These are phyloP conservation scores for Haplographium delicatum DNA, from an alignment of 495 filamentous ascomycete species.

Conservation along the genomic window DNA sequence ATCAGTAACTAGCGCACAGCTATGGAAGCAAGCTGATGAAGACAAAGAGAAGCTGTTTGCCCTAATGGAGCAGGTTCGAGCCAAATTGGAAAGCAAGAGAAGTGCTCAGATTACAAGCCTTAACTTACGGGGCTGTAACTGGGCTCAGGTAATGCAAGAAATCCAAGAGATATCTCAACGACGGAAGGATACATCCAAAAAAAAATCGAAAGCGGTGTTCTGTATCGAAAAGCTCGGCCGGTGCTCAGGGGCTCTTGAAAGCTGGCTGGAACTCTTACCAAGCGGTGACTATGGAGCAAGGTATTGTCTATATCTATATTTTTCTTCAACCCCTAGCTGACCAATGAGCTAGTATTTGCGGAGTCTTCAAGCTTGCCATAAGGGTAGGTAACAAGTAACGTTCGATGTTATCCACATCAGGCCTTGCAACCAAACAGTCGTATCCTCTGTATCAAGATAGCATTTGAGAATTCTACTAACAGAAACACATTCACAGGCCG, in stretches of 20 bases:
- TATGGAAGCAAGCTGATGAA: conserved; percentile 1
- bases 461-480: background rate
- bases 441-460: background rate
- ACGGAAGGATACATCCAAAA: background rate
- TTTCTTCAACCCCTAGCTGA: background rate
- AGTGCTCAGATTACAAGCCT: background rate
- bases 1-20: background rate
- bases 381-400: background rate
- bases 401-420: background rate
- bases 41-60: conserved; percentile 3
- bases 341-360: background rate
- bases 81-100: background rate
- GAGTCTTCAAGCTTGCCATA: conserved; percentile 3
- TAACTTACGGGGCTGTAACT: background rate
- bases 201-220: background rate
- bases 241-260: background rate
- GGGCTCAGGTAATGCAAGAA: background rate
- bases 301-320: background rate
- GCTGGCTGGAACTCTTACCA: background rate
- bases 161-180: background rate
- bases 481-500: background rate
- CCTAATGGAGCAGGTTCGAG: background rate
- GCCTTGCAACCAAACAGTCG: background rate
- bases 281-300: conserved; percentile 2
- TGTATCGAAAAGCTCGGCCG: background rate